Base-by-base conservation (phyloP, 805 yeast genomes). In the Brettanomyces nanus region DNA sequence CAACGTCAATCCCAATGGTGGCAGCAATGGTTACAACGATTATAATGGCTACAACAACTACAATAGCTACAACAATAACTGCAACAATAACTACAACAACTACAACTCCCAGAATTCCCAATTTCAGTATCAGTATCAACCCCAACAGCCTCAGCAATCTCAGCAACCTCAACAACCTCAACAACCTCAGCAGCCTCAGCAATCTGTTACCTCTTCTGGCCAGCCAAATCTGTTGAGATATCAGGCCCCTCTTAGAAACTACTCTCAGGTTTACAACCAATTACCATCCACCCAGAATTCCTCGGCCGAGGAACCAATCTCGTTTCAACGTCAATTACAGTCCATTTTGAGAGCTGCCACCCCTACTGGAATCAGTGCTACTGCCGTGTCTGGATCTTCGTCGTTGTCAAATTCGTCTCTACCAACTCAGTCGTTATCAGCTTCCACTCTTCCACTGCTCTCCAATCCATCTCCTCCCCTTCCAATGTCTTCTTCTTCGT, bases 1-100 rank as follows among this genome's bases (percentile, higher is more conserved):
- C 13, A 25, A 28, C 18, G 21, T 31, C n/a, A 42, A 36, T n/a
- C 26, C 27, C 5, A 44, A 42, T 23, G 33, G 38, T n/a, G 27
- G 26, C 19, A 32, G 31, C 6, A 31, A 31, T 23, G 22, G 20
- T 23, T 11, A 23, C 10, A 23, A 9, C 7, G 7, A 9, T 11
- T 9, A 7, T 11, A 9, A 7, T 9, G 7, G 11, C 11, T 7
- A 23, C 11, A 7, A 23, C 10, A 23, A 23, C 26, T 23, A 23
- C 11, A 23, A 7, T 11, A 23, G 11, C 26, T 23, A 23, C 11
- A 19, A 22, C 17, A 21, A 18, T 20, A 14, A 26, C 29, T 23
- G 26, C 19, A 13, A 35, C 34, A 5, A 20, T 23, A 20, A 37
- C 26, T 29, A 35, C 28, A 14, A 18, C 15, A 44, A 39, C 32